These are phyloP conservation scores for Globisporangium nodosum DNA, from an alignment of 352 stramenopile genomes.

Conservation along the genomic window DNA sequence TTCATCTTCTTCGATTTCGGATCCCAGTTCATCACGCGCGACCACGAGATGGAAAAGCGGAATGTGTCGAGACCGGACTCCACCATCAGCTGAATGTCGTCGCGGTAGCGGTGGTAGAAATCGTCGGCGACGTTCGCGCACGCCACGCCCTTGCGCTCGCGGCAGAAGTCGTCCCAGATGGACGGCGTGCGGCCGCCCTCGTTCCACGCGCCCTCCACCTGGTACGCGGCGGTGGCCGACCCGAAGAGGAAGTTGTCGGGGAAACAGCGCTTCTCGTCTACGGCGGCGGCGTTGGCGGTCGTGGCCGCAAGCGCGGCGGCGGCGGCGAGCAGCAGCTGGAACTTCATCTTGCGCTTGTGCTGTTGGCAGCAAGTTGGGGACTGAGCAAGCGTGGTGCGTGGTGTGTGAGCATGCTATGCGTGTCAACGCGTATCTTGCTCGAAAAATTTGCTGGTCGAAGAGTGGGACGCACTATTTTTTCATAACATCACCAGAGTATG, in stretches of 20 bases:
- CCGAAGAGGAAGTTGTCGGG: slow-evolving; percentile 82
- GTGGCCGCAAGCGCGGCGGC: neutral
- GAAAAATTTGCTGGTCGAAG: too few species aligned
- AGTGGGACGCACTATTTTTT: too few species aligned
- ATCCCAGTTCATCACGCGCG: slow-evolving; percentile 81
- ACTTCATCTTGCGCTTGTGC: too few species aligned
- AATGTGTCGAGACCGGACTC: slow-evolving; percentile 80
- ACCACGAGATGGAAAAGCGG: slow-evolving; percentile 89
- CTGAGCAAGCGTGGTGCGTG: too few species aligned
- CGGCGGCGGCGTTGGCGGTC: neutral
- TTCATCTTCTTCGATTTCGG: slow-evolving; percentile 24
- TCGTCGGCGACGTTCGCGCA: slow-evolving; percentile 81
- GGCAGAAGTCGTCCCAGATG: slow-evolving; percentile 94
- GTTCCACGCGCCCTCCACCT: slow-evolving; percentile 91
- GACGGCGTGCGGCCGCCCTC: slow-evolving; percentile 65
- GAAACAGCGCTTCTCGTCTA: slow-evolving; percentile 40
- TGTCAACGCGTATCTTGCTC: too few species aligned
- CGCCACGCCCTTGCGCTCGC: slow-evolving; percentile 27
- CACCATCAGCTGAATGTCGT: slow-evolving; percentile 65
- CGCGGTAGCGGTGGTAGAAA: slow-evolving; percentile 72
- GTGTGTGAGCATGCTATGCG: too few species aligned
- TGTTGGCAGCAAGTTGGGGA: too few species aligned
- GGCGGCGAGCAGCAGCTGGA: neutral
- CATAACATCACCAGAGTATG: too few species aligned
- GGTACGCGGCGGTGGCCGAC: slow-evolving; percentile 87